Base-by-base conservation (phyloP, 1,284 basidiomycete species). In the Irpex sp. region DNA sequence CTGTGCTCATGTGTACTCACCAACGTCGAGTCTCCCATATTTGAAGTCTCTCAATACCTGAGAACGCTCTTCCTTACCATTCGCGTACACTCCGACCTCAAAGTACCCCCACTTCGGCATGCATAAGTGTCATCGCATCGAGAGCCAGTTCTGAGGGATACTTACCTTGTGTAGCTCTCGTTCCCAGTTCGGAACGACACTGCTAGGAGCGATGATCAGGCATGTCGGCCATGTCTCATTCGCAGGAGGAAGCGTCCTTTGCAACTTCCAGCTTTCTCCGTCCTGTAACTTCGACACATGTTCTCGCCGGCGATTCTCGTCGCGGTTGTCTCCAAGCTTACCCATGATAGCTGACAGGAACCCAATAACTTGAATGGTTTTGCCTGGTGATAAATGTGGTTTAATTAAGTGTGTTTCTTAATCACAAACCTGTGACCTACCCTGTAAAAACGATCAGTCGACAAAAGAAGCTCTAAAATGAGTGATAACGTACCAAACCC, bases 311-410 rank as follows among this genome's bases (percentile, higher is more conserved):
- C 92, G 83, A 54, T 84, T 73, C 15, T 79, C 72, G 71, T 95
- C 92, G 8, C 79, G 78, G n/a, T 71, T 74, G 49, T 84, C 76
- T 1, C 92, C 92, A 1, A 79, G 74, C 75, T 95, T 95, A 65
- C 79, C 76, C 92, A 95, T 94, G 66, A 96, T 89, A 0, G 94
- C 93, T 0, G 91, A 87, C 2, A 96, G 80, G 69, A 96, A 94
- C 0, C 90, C 83, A 47, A 95, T 93, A 26, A 95, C 87, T 74
- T 96, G 94, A n/a, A 94, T 91, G 0, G 92, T 93, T 81, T 93
- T 94, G 2, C 92, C 92, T 61, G 64, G 58, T 62, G 37, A 21
- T 37, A 21, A 36, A 34, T 34, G 31, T 44, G 9, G 56, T 21
- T 21, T 38, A 49, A 51, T 31, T 36, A 31, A 13, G 13, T 38